A percentile compares a stretch with the other conserved stretches of the same genome.
phyloP scores from a whole-genome alignment of 2,329 filamentous ascomycete genomes.

The Arthrocladium fulminans region DNA sequence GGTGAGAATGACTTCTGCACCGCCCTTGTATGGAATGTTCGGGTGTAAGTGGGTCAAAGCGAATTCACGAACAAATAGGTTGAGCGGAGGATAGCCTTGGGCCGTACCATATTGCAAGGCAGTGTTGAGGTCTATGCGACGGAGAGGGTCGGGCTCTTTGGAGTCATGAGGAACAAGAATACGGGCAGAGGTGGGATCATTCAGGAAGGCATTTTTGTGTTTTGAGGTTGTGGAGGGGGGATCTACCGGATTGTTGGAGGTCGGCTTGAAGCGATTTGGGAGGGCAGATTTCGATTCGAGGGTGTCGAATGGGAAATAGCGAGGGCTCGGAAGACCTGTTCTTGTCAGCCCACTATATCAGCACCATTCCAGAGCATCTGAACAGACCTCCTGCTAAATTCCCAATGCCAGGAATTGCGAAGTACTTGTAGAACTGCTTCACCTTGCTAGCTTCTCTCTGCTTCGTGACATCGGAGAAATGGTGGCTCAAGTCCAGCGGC shows the following conservation, averaged over 20 bases:
- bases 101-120: constrained; percentile 83
- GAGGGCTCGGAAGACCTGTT: constrained; percentile 66
- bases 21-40: constrained; percentile 65
- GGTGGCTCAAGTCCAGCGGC: constrained; percentile 70
- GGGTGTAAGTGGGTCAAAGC: constrained; percentile 68
- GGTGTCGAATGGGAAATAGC: constrained; percentile 84
- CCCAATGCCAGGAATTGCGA: constrained; percentile 53
- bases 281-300: constrained; percentile 72
- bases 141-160: constrained; percentile 47
- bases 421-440: constrained; percentile 83
- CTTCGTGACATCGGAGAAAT: constrained; percentile 62
- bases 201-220: constrained; percentile 26
- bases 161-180: constrained; percentile 65
- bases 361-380: constrained; percentile 3
- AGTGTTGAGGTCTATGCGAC: constrained; percentile 69
- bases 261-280: constrained; percentile 64
- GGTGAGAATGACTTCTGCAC: constrained; percentile 69
- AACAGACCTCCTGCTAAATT: constrained; percentile 51
- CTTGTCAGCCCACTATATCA: constrained; percentile 11
- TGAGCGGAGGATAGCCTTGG: constrained; percentile 69
- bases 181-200: constrained; percentile 38
- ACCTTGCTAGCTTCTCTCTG: constrained; percentile 56
- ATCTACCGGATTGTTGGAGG: constrained; percentile 52
- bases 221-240: constrained; percentile 27
- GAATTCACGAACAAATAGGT: constrained; percentile 71